phyloP scores from a whole-genome alignment of 352 stramenopile genomes.

The Halophytophthora polymorphica region DNA sequence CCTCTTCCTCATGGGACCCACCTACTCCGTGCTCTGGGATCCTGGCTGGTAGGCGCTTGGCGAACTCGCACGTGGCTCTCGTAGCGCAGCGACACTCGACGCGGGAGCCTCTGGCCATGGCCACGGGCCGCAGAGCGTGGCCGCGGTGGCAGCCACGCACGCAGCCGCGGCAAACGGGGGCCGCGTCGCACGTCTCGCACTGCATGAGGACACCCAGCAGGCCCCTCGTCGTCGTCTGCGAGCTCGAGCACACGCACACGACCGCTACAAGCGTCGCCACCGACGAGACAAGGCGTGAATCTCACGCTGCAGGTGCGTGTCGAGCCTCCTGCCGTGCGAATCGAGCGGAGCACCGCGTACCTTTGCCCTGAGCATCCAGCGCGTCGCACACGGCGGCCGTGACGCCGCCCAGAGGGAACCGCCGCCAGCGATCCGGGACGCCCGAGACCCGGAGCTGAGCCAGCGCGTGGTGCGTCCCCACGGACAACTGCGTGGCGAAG shows the following conservation, averaged over 20 bases:
- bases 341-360: not conserved
- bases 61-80: slow-evolving; percentile 8
- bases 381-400: slow-evolving; percentile 16
- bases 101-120: slow-evolving; percentile 8
- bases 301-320: not conserved
- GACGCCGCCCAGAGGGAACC: slow-evolving; percentile 44
- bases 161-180: slow-evolving; percentile 53
- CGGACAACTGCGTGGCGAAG: slow-evolving; percentile 56
- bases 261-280: slow-evolving; percentile 10
- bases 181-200: slow-evolving; percentile 40
- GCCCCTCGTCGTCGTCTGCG: slow-evolving; percentile 22
- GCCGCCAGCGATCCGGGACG: slow-evolving; percentile 59
- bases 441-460: slow-evolving; percentile 46
- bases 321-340: too few relatives aligned
- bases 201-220: slow-evolving; percentile 40
- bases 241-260: slow-evolving; percentile 34
- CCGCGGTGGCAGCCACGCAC: slow-evolving; percentile 41
- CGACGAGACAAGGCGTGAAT: not conserved
- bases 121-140: slow-evolving; percentile 28
- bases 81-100: slow-evolving; percentile 11
- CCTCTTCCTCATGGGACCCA: too few relatives aligned
- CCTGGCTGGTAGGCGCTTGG: slow-evolving; percentile 3
- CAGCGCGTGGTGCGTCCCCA: slow-evolving; percentile 53
- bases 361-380: slow-evolving; percentile 10
- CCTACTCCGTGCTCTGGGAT: too few relatives aligned